Percentiles rank a stretch among this genome's conserved stretches.
These are phyloP conservation scores for Lodderomyces metapsilosis DNA, from an alignment of 1,139 yeast species.

Conservation along the genomic window DNA sequence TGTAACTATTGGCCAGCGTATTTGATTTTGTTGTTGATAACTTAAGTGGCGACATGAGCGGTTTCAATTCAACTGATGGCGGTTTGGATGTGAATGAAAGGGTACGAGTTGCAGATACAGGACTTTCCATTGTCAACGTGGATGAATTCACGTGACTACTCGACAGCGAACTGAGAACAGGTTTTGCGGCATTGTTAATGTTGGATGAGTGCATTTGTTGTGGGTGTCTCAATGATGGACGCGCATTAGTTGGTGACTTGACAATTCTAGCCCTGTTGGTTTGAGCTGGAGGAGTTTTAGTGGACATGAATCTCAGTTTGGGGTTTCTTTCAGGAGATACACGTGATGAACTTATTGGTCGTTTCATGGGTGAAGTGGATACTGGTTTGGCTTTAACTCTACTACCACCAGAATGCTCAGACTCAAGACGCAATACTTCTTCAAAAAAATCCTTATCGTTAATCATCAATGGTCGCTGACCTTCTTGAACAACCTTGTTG, in stretches of 20 bases:
- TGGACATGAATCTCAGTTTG: constrained; percentile 6
- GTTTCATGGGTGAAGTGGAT: constrained; percentile 6
- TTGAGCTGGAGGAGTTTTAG: constrained; percentile 1
- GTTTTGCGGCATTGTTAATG: neutral
- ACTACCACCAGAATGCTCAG: constrained; percentile 23
- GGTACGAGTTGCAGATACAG: constrained; percentile 15
- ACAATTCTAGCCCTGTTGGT: constrained; percentile 1
- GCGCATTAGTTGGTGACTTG: constrained; percentile 8
- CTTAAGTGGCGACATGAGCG: constrained; percentile 31
- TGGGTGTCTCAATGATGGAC: constrained; percentile 1
- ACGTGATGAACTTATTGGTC: constrained; percentile 8
- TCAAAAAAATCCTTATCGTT: constrained; percentile 50
- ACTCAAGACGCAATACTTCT: constrained; percentile 41
- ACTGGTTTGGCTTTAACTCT: constrained; percentile 6
- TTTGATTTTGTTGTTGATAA: constrained; percentile 5
- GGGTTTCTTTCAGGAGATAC: constrained; percentile 11
- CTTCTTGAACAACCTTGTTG: constrained; percentile 23
- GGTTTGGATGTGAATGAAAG: constrained; percentile 13
- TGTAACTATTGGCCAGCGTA: neutral
- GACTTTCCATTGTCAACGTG: constrained; percentile 17
- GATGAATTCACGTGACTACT: constrained; percentile 12
- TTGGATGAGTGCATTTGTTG: neutral
- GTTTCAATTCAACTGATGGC: constrained; percentile 23
- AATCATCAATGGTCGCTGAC: constrained; percentile 39
- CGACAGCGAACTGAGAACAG: constrained; percentile 17